phyloP scores from a whole-genome alignment of 176 grass and related monocot species.

The Chloris gayana region DNA sequence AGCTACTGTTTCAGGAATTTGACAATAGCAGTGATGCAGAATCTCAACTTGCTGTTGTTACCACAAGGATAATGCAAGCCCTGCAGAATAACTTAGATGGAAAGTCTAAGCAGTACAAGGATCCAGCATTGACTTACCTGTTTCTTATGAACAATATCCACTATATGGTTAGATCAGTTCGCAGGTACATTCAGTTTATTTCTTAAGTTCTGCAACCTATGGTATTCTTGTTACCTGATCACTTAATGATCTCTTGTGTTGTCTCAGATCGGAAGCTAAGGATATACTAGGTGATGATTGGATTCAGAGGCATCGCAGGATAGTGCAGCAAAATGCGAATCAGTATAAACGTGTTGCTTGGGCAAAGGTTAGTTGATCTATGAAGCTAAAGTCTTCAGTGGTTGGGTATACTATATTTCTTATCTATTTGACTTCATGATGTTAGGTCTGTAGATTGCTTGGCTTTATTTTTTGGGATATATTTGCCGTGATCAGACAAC shows the following conservation, averaged over 20 bases:
- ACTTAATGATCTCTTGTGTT: conserved; percentile 14
- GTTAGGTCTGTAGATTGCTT: not conserved
- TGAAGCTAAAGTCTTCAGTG: not conserved
- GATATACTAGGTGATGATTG: conserved; percentile 98
- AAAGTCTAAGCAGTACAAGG: conserved; percentile 94
- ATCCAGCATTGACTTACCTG: conserved; percentile 75
- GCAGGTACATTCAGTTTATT: conserved; percentile 61
- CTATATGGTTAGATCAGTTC: conserved; percentile 97
- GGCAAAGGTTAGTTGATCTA: conserved; percentile 72
- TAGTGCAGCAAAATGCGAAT: conserved; percentile 98
- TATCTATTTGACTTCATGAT: conserved; percentile 8
- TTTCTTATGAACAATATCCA: conserved; percentile 99
- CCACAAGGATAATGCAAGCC: conserved; percentile 97
- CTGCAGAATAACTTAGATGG: conserved; percentile 94
- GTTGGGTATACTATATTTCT: conserved; percentile 6
- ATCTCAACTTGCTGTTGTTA: conserved; percentile 89
- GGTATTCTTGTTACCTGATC: not conserved
- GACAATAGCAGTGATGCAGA: conserved; percentile 66
- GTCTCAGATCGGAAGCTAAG: conserved; percentile 90
- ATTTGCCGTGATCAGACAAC: not conserved
- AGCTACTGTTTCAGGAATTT: conserved; percentile 90
- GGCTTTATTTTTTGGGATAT: not conserved
- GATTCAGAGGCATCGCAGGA: conserved; percentile 97
- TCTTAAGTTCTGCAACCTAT: conserved; percentile 1
- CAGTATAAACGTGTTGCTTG: conserved; percentile 97